Percentiles rank a stretch among this genome's conserved stretches.
Evolutionary conservation across 2,329 filamentous ascomycete genomes (phyloP).

Genomic region (Calonectria honghensis): DNA sequence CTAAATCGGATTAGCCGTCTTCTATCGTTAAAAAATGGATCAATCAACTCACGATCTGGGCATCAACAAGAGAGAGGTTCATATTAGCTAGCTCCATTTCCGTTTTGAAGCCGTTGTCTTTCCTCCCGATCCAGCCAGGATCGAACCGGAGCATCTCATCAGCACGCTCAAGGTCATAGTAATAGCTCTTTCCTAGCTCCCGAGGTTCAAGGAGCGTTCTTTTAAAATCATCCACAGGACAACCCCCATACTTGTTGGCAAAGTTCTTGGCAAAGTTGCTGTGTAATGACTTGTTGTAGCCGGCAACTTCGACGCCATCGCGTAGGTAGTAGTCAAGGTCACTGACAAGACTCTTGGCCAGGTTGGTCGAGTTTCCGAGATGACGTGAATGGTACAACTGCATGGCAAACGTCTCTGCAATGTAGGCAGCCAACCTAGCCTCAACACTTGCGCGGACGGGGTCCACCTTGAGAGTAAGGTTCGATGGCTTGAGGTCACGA

Average conservation of each 20-base stretch:
- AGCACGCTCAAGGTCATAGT: slow-evolving; percentile 87
- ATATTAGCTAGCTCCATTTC: slow-evolving; percentile 92
- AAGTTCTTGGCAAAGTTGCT: slow-evolving; percentile 91
- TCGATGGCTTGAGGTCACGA: slow-evolving; percentile 72
- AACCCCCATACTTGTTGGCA: slow-evolving; percentile 83
- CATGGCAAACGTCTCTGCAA: slow-evolving; percentile 93
- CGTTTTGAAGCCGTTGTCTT: slow-evolving; percentile 83
- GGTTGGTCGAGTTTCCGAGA: slow-evolving; percentile 77
- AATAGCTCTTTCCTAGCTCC: slow-evolving; percentile 84
- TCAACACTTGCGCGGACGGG: slow-evolving; percentile 75
- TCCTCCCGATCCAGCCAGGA: slow-evolving; percentile 82
- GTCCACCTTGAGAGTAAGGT: slow-evolving; percentile 72
- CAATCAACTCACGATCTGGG: slow-evolving; percentile 82
- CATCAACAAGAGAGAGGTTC: slow-evolving; percentile 93
- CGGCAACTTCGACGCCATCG: slow-evolving; percentile 84
- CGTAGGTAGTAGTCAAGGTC: slow-evolving; percentile 87
- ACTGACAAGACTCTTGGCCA: slow-evolving; percentile 82
- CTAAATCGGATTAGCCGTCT: slow-evolving; percentile 63
- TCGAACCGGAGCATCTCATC: slow-evolving; percentile 86
- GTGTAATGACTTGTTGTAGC: slow-evolving; percentile 92
- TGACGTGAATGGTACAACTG: slow-evolving; percentile 91
- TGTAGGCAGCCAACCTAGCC: slow-evolving; percentile 84
- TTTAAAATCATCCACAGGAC: slow-evolving; percentile 86
- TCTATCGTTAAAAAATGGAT: slow-evolving; percentile 53
- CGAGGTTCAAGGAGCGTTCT: slow-evolving; percentile 80